These are phyloP conservation scores for Camellia japonica DNA, from an alignment of 148 eudicot species.

Conservation along the genomic window DNA sequence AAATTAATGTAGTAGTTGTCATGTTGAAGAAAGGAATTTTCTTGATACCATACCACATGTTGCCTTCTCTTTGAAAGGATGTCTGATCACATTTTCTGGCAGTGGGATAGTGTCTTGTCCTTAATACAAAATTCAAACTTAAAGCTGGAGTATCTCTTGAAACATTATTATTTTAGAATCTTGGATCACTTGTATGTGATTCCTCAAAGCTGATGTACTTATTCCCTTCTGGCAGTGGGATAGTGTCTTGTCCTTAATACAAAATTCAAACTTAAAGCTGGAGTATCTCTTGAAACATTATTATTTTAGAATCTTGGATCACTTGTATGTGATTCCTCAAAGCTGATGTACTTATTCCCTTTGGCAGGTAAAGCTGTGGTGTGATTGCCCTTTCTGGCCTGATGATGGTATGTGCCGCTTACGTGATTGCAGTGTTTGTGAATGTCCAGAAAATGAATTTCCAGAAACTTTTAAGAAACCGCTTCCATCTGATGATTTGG, in stretches of 20 bases:
- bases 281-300: neutral
- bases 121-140: neutral
- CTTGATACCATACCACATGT: neutral
- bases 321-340: conserved; percentile 3
- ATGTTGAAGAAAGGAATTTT: neutral
- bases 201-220: conserved; percentile 3
- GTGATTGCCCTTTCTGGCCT: conserved; percentile 92
- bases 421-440: conserved; percentile 90
- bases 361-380: conserved; percentile 77
- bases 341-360: conserved; percentile 10
- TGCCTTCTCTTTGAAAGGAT: neutral
- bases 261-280: neutral
- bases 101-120: neutral
- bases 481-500: conserved; percentile 50
- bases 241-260: neutral
- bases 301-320: neutral
- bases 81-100: neutral
- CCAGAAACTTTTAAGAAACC: conserved; percentile 73
- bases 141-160: neutral
- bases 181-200: conserved; percentile 4
- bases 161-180: neutral
- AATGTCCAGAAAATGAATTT: conserved; percentile 86
- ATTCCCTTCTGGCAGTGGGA: conserved; percentile 31
- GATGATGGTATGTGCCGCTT: conserved; percentile 89
- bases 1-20: neutral